Conservation (phyloP, 345 rosid species). For the Populus alba region DNA sequence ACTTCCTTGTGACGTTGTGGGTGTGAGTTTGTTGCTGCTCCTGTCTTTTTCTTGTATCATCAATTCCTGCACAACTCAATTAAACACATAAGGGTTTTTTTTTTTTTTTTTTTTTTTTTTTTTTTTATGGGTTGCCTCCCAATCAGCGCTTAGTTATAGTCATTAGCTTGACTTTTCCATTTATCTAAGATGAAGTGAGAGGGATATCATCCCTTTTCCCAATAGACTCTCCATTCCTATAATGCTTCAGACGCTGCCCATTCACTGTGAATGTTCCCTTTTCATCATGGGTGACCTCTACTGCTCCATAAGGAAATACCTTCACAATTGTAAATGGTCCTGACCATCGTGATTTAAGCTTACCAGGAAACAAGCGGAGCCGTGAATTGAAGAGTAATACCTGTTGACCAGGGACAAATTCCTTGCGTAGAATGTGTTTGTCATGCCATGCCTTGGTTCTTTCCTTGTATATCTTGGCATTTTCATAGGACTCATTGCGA, state of each 20-base stretch:
- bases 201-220: no score
- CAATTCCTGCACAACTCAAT: neutral
- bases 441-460: neutral
- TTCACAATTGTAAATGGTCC: neutral
- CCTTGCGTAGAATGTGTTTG: neutral
- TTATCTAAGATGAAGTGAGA: no score
- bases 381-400: neutral
- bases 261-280: no score
- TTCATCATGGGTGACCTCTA: neutral
- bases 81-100: neutral
- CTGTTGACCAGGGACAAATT: neutral
- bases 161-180: no score
- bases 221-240: neutral
- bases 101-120: no score
- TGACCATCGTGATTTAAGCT: neutral
- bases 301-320: neutral
- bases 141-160: no score
- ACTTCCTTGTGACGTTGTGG: neutral
- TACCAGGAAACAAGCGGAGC: neutral
- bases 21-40: no score
- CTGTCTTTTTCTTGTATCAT: fast-evolving
- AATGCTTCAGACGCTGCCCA: neutral
- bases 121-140: neutral
- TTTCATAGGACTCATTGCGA: neutral
- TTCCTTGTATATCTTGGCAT: conserved; percentile 7